Evolutionary conservation across 2,329 filamentous ascomycete genomes (phyloP).

Genomic region (Cephalotrichum gorgonifer): DNA sequence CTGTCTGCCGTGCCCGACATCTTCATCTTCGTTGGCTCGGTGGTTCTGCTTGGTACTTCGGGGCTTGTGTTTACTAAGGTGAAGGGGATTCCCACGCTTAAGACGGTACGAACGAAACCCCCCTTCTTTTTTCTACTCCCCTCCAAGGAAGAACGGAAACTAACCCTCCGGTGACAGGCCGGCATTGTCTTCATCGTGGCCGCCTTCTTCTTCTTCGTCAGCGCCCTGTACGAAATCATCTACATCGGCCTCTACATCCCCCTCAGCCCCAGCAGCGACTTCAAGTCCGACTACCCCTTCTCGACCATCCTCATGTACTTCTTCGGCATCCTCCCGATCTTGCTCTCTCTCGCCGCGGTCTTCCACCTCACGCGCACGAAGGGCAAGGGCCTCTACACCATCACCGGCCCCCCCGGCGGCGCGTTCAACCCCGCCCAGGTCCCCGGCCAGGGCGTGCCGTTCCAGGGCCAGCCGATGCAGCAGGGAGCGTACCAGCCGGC

Average conservation of each 20-base stretch:
- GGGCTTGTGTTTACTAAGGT: not conserved
- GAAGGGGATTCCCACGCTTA: not conserved
- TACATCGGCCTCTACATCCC: slow-evolving; percentile 18
- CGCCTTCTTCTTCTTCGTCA: slow-evolving; percentile 21
- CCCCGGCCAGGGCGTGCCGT: not conserved
- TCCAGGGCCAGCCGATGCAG: not conserved
- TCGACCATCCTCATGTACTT: slow-evolving; percentile 1
- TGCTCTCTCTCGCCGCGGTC: slow-evolving; percentile 14
- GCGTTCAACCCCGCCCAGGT: not conserved
- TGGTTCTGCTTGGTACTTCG: not conserved
- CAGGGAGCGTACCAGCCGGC: not conserved
- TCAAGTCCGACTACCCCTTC: not conserved
- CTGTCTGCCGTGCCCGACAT: not conserved
- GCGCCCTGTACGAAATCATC: slow-evolving; percentile 27
- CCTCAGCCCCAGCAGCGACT: not conserved
- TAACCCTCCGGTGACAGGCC: not conserved
- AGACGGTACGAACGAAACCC: not conserved
- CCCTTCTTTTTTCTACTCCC: not conserved
- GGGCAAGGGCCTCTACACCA: slow-evolving; percentile 16
- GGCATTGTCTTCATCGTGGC: not conserved
- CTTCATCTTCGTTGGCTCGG: not conserved
- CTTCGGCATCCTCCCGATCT: slow-evolving; percentile 12
- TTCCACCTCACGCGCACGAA: slow-evolving; percentile 16
- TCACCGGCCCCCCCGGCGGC: not conserved
- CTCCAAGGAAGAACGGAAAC: not conserved